phyloP scores from a whole-genome alignment of 352 stramenopile genomes.

The Saprolegnia diclina region DNA sequence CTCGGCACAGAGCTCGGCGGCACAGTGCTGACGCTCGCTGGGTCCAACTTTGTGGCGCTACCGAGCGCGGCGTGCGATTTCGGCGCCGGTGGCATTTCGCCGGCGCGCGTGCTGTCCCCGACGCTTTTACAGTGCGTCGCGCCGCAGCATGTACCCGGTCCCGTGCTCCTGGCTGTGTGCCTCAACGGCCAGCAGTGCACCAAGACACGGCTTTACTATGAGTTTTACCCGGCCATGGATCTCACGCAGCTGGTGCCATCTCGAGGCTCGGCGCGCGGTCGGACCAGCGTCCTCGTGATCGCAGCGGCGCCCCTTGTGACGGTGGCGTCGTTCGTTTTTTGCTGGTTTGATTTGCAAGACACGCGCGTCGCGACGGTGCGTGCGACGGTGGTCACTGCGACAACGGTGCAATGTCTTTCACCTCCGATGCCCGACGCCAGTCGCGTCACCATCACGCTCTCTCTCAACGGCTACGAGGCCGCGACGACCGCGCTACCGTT shows the following conservation, averaged over 20 bases:
- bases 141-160: conserved; percentile 31
- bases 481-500: conserved; percentile 23
- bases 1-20: conserved; percentile 34
- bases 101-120: conserved; percentile 30
- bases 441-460: neutral
- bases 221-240: conserved; percentile 28
- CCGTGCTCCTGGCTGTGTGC: conserved; percentile 35
- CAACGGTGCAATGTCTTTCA: neutral
- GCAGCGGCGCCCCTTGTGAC: neutral
- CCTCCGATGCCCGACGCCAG: neutral
- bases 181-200: conserved; percentile 31
- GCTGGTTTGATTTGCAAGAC: neutral
- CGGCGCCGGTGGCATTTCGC: conserved; percentile 23
- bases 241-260: conserved; percentile 25
- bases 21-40: conserved; percentile 34
- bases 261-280: conserved; percentile 11
- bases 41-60: conserved; percentile 32
- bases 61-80: conserved; percentile 28
- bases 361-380: neutral
- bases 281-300: neutral
- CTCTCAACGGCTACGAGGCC: conserved; percentile 27
- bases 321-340: neutral
- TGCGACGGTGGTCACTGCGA: neutral
- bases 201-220: conserved; percentile 19
- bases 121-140: conserved; percentile 34